Evolutionary conservation across 306 rosid species (phyloP), one percentile per base, ranked within the genome.

Genomic region (Glycine tomentella): DNA sequence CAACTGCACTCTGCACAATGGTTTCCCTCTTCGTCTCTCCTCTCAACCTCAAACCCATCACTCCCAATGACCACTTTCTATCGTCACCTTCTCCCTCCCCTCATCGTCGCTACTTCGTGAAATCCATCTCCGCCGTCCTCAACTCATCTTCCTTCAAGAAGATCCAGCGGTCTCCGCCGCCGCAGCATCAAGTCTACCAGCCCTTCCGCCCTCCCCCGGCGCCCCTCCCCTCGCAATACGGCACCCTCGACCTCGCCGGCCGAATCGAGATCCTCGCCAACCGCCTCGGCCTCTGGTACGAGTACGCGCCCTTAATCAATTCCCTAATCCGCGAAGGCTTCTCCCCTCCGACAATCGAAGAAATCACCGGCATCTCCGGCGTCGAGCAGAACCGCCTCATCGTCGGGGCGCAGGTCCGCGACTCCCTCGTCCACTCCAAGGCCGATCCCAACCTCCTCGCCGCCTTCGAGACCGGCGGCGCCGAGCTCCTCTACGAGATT

Each of bases 141-240:
- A 71, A 25, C 72, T 38, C 85, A 4, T 79, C 67, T 6, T 74
- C 70, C 42, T 11, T 12, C 58, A 3, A 2, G 31, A 38, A 33
- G 0, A 6, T 7, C 0, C 53, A 58, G 2, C 33, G 13, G 14
- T 11, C 48, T 1, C 13, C 31, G 4, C 33, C 36, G n/a, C 66
- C 11, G 6, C 83, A 83, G 15, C 87, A 83, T 48, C 88, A 91
- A 33, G 69, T 91, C n/a, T 95, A 91, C 83, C 98, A 90, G 66
- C 99, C 99, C 4, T 95, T 91, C 82, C 79, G 96, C 12, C 96
- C 98, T 0, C 99, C 99, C 3, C 91, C 96, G 6, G 62, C 94
- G 0, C 78, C 82, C 15, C 79, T 95, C 12, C 96, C 96, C 0
- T 7, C 88, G 4, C 69, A 88, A 13, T 91, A 33, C 83, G 55